A percentile compares a stretch with the other conserved stretches of the same genome.
Conservation (phyloP, 2,329 filamentous ascomycete genomes). For the Orbilia brochopaga region DNA sequence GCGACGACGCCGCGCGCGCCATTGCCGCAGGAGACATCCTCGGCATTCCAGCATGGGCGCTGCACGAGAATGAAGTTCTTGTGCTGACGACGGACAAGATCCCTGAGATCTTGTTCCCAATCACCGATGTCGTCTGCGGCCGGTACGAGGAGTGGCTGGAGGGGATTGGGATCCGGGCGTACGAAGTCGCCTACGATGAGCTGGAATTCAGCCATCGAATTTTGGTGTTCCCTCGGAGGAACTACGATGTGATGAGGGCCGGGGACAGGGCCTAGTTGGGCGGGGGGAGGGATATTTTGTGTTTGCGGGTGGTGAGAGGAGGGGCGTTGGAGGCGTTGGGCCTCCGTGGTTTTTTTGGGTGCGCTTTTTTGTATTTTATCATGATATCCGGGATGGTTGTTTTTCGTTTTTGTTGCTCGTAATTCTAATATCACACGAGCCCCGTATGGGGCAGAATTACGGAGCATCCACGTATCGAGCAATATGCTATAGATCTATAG, state of each 20-base stretch:
- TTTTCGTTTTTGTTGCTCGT: too few relatives aligned
- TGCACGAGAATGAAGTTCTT: background rate
- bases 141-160: slow-evolving; percentile 2
- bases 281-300: too few relatives aligned
- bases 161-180: slow-evolving; percentile 1
- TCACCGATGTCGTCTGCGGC: background rate
- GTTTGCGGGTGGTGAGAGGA: too few relatives aligned
- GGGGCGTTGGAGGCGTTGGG: too few relatives aligned
- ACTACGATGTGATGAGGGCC: background rate
- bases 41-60: background rate
- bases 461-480: too few relatives aligned
- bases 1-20: background rate
- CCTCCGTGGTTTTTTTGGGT: too few relatives aligned
- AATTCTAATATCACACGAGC: too few relatives aligned
- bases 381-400: too few relatives aligned
- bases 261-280: background rate
- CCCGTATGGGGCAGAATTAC: too few relatives aligned
- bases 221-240: background rate
- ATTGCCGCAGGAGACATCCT: background rate
- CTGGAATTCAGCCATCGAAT: slow-evolving; percentile 1
- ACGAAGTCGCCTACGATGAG: background rate
- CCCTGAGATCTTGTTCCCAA: background rate
- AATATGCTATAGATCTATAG: too few relatives aligned
- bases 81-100: background rate
- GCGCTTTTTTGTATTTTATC: too few relatives aligned